A percentile compares a stretch with the other conserved stretches of the same genome.
Conservation (phyloP, 148 eudicot genomes). For the Dysphania ambrosioides region DNA sequence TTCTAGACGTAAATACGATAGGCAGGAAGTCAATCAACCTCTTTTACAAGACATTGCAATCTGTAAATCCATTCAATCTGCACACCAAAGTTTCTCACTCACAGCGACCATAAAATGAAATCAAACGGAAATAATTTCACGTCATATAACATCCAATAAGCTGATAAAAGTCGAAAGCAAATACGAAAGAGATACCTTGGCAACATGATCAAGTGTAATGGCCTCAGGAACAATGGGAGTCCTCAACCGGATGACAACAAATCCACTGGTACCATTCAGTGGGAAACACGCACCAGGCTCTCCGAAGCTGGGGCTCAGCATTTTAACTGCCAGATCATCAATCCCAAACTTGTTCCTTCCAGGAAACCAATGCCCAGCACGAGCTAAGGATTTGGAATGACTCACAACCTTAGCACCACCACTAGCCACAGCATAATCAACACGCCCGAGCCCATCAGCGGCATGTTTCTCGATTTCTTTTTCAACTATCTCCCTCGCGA, state of each 20-base stretch:
- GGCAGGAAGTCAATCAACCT: background rate
- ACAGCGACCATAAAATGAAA: no score
- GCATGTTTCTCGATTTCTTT: constrained; percentile 77
- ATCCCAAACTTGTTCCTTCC: constrained; percentile 27
- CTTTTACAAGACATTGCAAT: background rate
- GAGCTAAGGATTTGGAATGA: constrained; percentile 53
- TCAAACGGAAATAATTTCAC: background rate
- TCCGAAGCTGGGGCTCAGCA: constrained; percentile 83
- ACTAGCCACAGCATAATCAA: constrained; percentile 65
- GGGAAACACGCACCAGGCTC: constrained; percentile 93
- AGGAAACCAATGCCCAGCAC: constrained; percentile 35
- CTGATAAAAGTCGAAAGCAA: background rate
- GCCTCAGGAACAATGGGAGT: constrained; percentile 80
- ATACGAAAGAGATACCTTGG: constrained; percentile 46
- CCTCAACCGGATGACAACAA: constrained; percentile 63
- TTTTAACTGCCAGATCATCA: constrained; percentile 45
- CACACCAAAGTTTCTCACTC: background rate
- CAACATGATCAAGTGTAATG: constrained; percentile 81
- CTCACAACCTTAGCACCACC: constrained; percentile 58
- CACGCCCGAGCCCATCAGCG: constrained; percentile 90
- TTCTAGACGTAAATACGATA: background rate
- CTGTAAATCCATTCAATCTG: background rate
- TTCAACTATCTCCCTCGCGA: constrained; percentile 72
- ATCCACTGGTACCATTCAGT: constrained; percentile 73
- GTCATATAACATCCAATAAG: background rate